A percentile compares a stretch with the other conserved stretches of the same genome.
Evolutionary conservation across 2,329 filamentous ascomycete species (phyloP).

Genomic region (Magnaporthales sp.): DNA sequence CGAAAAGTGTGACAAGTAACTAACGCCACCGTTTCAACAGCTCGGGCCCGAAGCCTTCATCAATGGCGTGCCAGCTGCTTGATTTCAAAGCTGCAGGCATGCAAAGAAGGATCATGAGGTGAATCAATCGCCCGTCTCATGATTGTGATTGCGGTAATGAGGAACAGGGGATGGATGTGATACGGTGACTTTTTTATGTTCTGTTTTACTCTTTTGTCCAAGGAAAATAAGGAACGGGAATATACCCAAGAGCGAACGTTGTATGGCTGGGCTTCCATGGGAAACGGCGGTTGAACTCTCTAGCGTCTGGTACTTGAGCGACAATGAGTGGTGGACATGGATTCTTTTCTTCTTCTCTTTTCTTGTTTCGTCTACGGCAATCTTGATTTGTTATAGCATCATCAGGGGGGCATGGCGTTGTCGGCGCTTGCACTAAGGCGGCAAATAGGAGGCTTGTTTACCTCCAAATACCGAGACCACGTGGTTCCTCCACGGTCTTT

Average conservation of each 20-base stretch:
- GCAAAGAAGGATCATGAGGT: neutral
- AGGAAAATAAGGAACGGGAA: neutral
- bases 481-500: neutral
- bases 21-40: constrained; percentile 7
- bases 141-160: neutral
- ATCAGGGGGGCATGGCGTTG: neutral
- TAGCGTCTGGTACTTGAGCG: neutral
- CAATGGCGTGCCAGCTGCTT: neutral
- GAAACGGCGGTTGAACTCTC: neutral
- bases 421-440: neutral
- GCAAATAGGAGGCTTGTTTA: neutral
- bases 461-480: no score
- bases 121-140: neutral
- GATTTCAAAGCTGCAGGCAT: neutral
- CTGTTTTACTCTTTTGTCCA: neutral
- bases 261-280: neutral
- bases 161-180: neutral
- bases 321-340: neutral
- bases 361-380: neutral
- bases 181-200: neutral
- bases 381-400: neutral
- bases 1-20: neutral
- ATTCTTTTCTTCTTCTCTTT: neutral
- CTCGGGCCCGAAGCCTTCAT: constrained; percentile 8
- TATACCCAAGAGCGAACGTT: neutral